Percentiles rank a stretch among this genome's conserved stretches.
Conservation (phyloP, 2,329 filamentous ascomycete species). For the Fusarium paranaense region DNA sequence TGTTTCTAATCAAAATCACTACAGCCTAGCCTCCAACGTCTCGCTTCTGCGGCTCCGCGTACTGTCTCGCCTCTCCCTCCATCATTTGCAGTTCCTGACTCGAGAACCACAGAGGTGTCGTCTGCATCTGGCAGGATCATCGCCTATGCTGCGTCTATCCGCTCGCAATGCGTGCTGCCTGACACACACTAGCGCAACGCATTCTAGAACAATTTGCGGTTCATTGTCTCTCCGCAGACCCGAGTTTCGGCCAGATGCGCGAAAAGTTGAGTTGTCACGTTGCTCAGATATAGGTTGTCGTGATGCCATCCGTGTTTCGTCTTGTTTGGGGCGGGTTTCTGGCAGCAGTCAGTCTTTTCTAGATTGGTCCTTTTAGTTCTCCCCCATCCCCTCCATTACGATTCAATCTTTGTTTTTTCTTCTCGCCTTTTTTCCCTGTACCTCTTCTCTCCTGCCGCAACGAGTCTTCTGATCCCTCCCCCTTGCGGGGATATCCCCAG, state of each 20-base stretch:
- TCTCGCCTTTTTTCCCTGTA: background rate
- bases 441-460: slow-evolving; percentile 3
- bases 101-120: slow-evolving; percentile 9
- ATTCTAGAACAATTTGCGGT: slow-evolving; percentile 33
- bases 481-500: slow-evolving; percentile 32
- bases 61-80: slow-evolving; percentile 10
- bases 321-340: slow-evolving; percentile 1
- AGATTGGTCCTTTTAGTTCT: slow-evolving; percentile 21
- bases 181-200: slow-evolving; percentile 2
- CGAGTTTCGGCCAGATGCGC: background rate
- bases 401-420: slow-evolving; percentile 14
- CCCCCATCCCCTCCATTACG: slow-evolving; percentile 4
- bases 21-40: background rate
- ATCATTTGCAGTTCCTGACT: slow-evolving; percentile 19
- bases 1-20: background rate
- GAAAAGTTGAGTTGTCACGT: slow-evolving; percentile 9
- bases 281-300: slow-evolving; percentile 9
- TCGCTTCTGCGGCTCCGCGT: slow-evolving; percentile 29
- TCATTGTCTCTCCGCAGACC: slow-evolving; percentile 14
- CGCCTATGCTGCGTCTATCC: slow-evolving; percentile 13
- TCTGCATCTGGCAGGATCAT: slow-evolving; percentile 28
- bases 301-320: background rate
- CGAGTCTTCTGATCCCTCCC: slow-evolving; percentile 41
- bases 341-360: background rate
- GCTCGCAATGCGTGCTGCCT: background rate